A percentile compares a stretch with the other conserved stretches of the same genome.
Evolutionary conservation across 148 eudicot species (phyloP).

Genomic region (Fallopia convolvulus): DNA sequence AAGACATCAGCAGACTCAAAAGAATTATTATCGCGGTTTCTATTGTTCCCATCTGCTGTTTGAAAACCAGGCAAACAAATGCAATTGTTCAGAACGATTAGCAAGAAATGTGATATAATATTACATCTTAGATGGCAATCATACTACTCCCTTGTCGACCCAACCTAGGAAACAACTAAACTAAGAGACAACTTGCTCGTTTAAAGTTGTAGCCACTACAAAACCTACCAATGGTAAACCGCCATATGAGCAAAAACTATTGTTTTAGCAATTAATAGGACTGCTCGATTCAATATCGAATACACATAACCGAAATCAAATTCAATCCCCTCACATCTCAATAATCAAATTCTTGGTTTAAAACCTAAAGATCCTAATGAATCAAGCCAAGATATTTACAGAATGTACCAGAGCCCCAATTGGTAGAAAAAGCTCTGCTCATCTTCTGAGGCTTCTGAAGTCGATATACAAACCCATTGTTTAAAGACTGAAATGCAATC

Average conservation of each 20-base stretch:
- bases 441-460: not conserved
- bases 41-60: conserved; percentile 24
- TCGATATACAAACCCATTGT: not conserved
- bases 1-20: conserved; percentile 50
- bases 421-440: conserved; percentile 9
- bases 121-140: not conserved
- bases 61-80: conserved; percentile 14
- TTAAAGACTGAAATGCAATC: not conserved
- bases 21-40: conserved; percentile 18
- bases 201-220: not conserved
- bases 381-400: not conserved
- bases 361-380: not conserved
- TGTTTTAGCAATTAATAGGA: not conserved
- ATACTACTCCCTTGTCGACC: not conserved
- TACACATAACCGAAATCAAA: not conserved
- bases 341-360: not conserved
- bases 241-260: not conserved
- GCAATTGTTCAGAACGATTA: not conserved
- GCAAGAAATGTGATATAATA: not conserved
- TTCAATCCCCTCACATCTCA: not conserved
- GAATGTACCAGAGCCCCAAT: not conserved
- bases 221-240: not conserved
- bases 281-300: not conserved
- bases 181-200: not conserved
- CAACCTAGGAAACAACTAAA: not conserved